Percentiles rank a stretch among this genome's conserved stretches.
These are phyloP conservation scores for Gypsophila paniculata DNA, from an alignment of 179 eudicot species.

Conservation along the genomic window DNA sequence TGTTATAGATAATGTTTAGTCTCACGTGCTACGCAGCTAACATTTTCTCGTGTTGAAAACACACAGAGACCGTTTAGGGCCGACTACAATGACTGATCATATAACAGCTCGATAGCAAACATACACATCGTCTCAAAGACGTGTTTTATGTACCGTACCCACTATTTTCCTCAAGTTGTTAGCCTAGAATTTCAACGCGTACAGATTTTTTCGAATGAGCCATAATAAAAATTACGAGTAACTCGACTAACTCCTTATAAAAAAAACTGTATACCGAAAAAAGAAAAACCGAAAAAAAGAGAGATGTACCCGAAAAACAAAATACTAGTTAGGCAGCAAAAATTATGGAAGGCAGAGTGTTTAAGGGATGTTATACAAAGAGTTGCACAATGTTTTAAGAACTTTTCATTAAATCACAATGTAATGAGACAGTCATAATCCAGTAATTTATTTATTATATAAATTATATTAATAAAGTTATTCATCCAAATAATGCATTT, in stretches of 20 bases:
- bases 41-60: not conserved
- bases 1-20: no score
- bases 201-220: not conserved
- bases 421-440: not conserved
- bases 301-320: constrained; percentile 25
- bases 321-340: constrained; percentile 19
- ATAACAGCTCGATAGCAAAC: no score
- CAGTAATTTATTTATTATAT: not conserved
- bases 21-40: no score
- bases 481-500: not conserved
- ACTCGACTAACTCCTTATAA: no score
- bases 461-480: not conserved
- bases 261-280: no score
- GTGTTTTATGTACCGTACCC: no score
- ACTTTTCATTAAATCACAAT: not conserved
- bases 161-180: not conserved
- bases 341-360: not conserved
- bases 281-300: not conserved
- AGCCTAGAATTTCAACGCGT: not conserved
- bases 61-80: no score
- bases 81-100: no score
- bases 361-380: constrained; percentile 27
- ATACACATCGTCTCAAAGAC: no score
- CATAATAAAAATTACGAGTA: not conserved
- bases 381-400: constrained; percentile 15